Evolutionary conservation across 495 filamentous ascomycete genomes (phyloP).

Genomic region (Aspergillus ellipticus): DNA sequence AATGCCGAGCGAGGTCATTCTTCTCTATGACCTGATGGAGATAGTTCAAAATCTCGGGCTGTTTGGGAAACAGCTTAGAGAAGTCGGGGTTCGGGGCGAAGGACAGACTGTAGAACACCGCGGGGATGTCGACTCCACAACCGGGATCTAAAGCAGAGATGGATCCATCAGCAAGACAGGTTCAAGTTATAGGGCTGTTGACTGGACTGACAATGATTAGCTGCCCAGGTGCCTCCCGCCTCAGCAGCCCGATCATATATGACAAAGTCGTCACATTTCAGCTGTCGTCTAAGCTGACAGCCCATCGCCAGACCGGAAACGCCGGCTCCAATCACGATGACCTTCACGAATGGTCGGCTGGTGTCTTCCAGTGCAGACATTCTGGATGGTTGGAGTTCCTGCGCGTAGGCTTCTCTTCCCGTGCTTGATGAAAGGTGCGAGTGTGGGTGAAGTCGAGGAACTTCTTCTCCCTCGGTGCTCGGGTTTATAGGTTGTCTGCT

Average conservation of each 20-base stretch:
- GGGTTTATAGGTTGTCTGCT: too few relatives aligned
- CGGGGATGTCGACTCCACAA: constrained; percentile 25
- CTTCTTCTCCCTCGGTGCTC: too few relatives aligned
- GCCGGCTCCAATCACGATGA: constrained; percentile 22
- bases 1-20: constrained; percentile 9
- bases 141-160: constrained; percentile 22
- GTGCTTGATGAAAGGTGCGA: too few relatives aligned
- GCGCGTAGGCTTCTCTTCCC: too few relatives aligned
- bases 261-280: constrained; percentile 16
- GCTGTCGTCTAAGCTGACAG: constrained; percentile 17
- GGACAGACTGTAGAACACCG: constrained; percentile 21
- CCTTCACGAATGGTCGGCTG: neutral
- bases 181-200: too few relatives aligned
- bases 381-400: too few relatives aligned
- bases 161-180: neutral
- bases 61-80: constrained; percentile 16
- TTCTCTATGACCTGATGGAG: neutral
- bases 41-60: constrained; percentile 16
- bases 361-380: too few relatives aligned
- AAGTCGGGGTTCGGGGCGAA: constrained; percentile 23
- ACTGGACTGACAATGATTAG: constrained; percentile 16
- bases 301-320: constrained; percentile 24
- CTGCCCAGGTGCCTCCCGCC: constrained; percentile 21
- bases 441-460: too few relatives aligned
- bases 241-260: constrained; percentile 19